Base-by-base conservation (phyloP, 2,329 filamentous ascomycete genomes). In the Monilinia vaccinii-corymbosi region DNA sequence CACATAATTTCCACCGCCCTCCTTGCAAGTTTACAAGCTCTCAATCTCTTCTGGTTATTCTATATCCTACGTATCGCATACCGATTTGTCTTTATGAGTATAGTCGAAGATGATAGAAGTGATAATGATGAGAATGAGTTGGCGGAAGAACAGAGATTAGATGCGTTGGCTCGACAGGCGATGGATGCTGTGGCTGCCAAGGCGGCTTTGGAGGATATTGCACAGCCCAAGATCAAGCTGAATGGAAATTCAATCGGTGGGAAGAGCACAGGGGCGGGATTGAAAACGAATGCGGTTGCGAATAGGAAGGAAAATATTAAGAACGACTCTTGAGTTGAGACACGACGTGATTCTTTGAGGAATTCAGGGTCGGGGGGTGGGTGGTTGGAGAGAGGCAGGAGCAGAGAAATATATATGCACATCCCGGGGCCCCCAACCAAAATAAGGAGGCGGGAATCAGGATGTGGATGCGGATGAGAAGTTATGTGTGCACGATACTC, bases 1-100 rank as follows among this genome's bases (percentile, higher is more conserved):
- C 86, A 90, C 71, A 77, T 77, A 71, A 89, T 92, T 68, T 86
- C 86, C 13, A 78, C 84, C n/a, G 66, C 70, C 3, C 78, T 92
- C 28, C 80, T 92, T 6, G 78, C 83, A 2, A 77, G 79, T 4
- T 78, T 92, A 40, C 88, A 92, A 73, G 82, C 83, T 1, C 79
- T 92, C 57, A 92, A 92, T 72, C 73, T 92, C 11, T 91, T 91
- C 75, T 92, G 88, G 88, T 81, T 91, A 62, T 89, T 86, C 74
- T 84, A 87, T 73, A 91, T 92, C 68, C 70, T 87, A 60, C 80
- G 87, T 64, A 90, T 92, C 65, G 85, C 87, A 48, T 89, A 85
- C 68, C 79, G 87, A 61, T 88, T 89, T 66, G 75, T 88, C 21
- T 77, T 81, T 42, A 80, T 80, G 68, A 80, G 81, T 56, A 78